phyloP scores from a whole-genome alignment of 768 basidiomycete genomes.

The Baorangia bicolor region DNA sequence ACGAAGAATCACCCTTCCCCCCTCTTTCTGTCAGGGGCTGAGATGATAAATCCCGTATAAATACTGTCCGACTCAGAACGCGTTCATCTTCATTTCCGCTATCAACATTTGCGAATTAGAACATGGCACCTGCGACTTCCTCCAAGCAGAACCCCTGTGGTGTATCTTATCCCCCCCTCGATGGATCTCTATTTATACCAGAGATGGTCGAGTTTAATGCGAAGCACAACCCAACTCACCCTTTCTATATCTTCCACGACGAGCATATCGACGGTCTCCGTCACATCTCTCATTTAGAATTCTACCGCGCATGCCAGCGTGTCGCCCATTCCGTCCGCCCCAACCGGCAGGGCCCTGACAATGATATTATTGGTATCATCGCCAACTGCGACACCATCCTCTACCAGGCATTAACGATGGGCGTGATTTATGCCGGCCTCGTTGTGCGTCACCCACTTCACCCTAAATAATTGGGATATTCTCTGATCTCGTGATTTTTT shows the following conservation, averaged over 20 bases:
- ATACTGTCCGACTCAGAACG: too few relatives aligned
- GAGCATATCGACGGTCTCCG: conserved; percentile 16
- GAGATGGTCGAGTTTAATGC: conserved; percentile 27
- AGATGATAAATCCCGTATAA: too few relatives aligned
- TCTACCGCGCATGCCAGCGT: conserved; percentile 44
- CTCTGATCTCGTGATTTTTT: too few relatives aligned
- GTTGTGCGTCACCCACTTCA: conserved; percentile 1
- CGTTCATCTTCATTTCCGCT: too few relatives aligned
- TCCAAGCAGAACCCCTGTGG: not conserved
- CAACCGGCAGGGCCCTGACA: conserved; percentile 28
- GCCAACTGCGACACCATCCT: conserved; percentile 39
- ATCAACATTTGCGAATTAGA: too few relatives aligned
- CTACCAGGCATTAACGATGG: conserved; percentile 42
- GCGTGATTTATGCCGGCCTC: conserved; percentile 26
- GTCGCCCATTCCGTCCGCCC: conserved; percentile 41
- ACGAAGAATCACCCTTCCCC: too few relatives aligned
- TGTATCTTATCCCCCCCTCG: conserved; percentile 26
- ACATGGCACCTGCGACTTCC: too few relatives aligned
- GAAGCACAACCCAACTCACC: conserved; percentile 32
- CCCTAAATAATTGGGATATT: not conserved
- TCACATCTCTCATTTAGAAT: conserved; percentile 41
- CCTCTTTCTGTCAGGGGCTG: too few relatives aligned
- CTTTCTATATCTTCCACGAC: conserved; percentile 34
- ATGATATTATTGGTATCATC: conserved; percentile 37
- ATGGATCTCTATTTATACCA: conserved; percentile 31